These are phyloP conservation scores for Colletotrichum sp. DNA, from an alignment of 2,329 filamentous ascomycete species.

Conservation along the genomic window DNA sequence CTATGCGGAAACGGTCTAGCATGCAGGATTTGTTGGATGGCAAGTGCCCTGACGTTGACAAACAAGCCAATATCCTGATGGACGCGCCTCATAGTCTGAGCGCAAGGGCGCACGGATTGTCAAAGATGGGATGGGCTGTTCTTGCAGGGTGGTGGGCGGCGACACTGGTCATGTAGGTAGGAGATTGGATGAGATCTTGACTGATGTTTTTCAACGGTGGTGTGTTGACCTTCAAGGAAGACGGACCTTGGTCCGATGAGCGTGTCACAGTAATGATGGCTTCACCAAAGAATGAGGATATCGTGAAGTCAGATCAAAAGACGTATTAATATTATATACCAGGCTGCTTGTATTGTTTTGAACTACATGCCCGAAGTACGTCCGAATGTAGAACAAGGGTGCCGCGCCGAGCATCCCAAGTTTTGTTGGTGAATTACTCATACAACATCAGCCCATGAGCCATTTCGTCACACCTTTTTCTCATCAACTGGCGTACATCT, in stretches of 20 bases:
- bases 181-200: background rate
- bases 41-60: slow-evolving; percentile 23
- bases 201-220: background rate
- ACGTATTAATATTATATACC: background rate
- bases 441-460: background rate
- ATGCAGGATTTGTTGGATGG: slow-evolving; percentile 28
- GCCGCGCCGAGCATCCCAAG: background rate
- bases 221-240: background rate
- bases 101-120: background rate
- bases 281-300: background rate
- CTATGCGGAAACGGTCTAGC: slow-evolving; percentile 19
- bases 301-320: background rate
- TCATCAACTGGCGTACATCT: background rate
- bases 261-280: background rate
- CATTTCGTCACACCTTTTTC: background rate
- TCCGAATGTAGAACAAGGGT: background rate
- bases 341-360: background rate
- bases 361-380: background rate
- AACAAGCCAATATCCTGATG: slow-evolving; percentile 8
- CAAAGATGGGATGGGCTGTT: background rate
- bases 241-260: background rate
- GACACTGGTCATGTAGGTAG: background rate
- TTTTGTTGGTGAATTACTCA: background rate
- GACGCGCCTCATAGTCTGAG: background rate
- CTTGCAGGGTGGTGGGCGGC: background rate